phyloP scores from a whole-genome alignment of 345 rosid species.

The Salix dunnii region DNA sequence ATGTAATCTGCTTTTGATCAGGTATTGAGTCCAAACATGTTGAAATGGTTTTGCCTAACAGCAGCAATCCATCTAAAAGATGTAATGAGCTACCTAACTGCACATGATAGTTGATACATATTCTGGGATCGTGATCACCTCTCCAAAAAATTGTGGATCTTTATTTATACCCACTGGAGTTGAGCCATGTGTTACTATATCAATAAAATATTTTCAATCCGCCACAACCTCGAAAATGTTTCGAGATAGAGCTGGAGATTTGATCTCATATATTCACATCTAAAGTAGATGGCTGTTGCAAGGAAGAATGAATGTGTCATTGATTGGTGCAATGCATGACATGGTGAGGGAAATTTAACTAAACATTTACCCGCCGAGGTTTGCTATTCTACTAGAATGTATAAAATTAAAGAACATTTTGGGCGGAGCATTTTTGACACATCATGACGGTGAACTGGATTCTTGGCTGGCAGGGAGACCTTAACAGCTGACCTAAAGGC shows the following conservation, averaged over 20 bases:
- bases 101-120: slow-evolving; percentile 35
- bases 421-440: background rate
- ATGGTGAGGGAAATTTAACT: background rate
- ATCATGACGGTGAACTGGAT: too few species aligned
- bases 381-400: background rate
- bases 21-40: slow-evolving; percentile 72
- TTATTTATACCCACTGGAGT: slow-evolving; percentile 2
- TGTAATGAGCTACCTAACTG: slow-evolving; percentile 49
- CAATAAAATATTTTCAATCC: background rate
- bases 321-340: background rate
- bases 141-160: background rate
- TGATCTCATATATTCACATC: background rate
- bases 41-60: slow-evolving; percentile 76
- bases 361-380: background rate
- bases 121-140: background rate
- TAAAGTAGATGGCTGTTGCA: background rate
- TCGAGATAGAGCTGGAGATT: background rate
- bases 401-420: background rate
- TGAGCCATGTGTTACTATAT: background rate
- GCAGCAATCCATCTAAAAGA: slow-evolving; percentile 61
- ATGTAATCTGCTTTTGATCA: slow-evolving; percentile 31
- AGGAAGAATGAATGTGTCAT: background rate
- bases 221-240: background rate
- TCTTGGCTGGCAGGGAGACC: background rate
- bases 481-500: background rate